A percentile compares a stretch with the other conserved stretches of the same genome.
Evolutionary conservation across 2,329 filamentous ascomycete genomes (phyloP).

Genomic region (Cytospora piceicola): DNA sequence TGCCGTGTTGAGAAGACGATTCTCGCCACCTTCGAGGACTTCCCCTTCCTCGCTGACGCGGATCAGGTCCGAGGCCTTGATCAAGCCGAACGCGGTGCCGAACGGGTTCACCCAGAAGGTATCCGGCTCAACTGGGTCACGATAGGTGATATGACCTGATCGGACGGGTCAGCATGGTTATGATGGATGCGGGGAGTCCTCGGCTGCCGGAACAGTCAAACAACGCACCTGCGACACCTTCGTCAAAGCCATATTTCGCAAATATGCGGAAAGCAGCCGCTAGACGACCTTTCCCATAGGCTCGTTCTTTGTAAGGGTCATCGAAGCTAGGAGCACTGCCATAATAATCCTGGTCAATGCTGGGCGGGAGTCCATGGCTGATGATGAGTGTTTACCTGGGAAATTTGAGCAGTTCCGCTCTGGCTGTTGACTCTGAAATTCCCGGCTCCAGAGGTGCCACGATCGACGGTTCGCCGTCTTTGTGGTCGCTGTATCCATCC

Average conservation of each 20-base stretch:
- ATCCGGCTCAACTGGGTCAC: conserved; percentile 60
- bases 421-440: conserved; percentile 16
- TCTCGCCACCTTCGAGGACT: conserved; percentile 64
- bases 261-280: conserved; percentile 62
- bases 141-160: conserved; percentile 26
- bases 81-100: conserved; percentile 57
- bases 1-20: conserved; percentile 37
- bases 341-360: background rate
- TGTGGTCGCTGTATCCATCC: background rate
- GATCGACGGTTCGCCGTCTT: conserved; percentile 13
- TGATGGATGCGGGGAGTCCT: background rate
- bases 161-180: conserved; percentile 2
- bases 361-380: no score
- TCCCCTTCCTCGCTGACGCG: conserved; percentile 64
- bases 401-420: conserved; percentile 4
- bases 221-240: conserved; percentile 69
- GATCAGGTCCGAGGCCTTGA: conserved; percentile 56
- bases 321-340: conserved; percentile 32
- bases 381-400: conserved; percentile 5
- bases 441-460: conserved; percentile 23
- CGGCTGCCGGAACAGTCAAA: conserved; percentile 40
- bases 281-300: conserved; percentile 58
- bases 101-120: conserved; percentile 73
- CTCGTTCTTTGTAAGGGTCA: conserved; percentile 47
- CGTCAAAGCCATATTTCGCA: conserved; percentile 60